Base-by-base conservation (phyloP, 2,329 filamentous ascomycete species). In the Nannizziopsis arthrosporioides region DNA sequence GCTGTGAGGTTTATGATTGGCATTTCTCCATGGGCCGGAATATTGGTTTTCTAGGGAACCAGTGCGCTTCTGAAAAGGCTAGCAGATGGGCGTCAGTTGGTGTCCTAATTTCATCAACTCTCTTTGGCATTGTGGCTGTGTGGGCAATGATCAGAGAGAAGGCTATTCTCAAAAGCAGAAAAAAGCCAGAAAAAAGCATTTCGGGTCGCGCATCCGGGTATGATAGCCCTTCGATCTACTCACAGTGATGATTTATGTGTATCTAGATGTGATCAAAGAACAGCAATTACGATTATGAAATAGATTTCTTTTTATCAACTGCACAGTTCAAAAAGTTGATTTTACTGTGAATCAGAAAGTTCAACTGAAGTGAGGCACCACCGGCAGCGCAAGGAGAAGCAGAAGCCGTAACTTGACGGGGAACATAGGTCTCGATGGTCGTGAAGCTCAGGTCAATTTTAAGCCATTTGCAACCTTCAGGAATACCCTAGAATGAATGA, bases 191-290 rank as follows among this genome's bases (percentile, higher is more conserved):
- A 12, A 36, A 35, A 1, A 15, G 10, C 15, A n/a, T 15, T 14
- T 4, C n/a, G 6, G 45, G 27, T 15, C 12, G 12, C 6, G 12
- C 7, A n/a, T 47, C 15, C 12, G 45, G n/a, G 11, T 47, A 47
- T 19, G 45, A 47, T 30, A 42, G 45, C 19, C 45, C 45, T 15
- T 47, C 44, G 22, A 15, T 46, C 6, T 46, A 46, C 39, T 46
- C 44, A 11, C 35, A 36, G 11, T 38, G 12, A 37, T 17, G 6
- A 9, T 9, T 31, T 22, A 14, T 44, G n/a, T 27, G 27, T 17
- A 36, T 8, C 12, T 30, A 14, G 14, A 36, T 18, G 27, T n/a
- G n/a, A n/a, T n/a, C n/a, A n/a, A n/a, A 17, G 14, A 38, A 38
- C 11, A 17, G 14, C 36, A 18, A 17, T 38, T 38, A n/a, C 38